Evolutionary conservation across 306 rosid species (phyloP), one percentile per base, ranked within the genome.

Genomic region (Neltuma alba): DNA sequence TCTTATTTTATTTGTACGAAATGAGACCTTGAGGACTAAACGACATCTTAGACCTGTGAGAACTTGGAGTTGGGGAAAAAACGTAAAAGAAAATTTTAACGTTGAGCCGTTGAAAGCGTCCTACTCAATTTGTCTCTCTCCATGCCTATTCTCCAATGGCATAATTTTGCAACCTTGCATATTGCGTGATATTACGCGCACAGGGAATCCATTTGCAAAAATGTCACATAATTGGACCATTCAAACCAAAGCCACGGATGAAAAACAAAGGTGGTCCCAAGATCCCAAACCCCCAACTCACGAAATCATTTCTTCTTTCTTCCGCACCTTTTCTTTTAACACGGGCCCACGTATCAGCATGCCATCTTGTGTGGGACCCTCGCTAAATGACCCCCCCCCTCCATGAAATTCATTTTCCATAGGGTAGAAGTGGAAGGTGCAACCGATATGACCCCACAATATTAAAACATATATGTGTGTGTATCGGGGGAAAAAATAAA

Each of bases 281-380:
- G 0, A 77, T 84, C 94, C 90, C 89, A 79, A 77, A 44, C 74
- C 79, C 85, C 88, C 78, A 88, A 74, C 79, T 60, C 86, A 21
- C 60, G 28, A 54, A 20, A 70, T 72, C 65, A 79, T 80, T 84
- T 78, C 78, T 83, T 70, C 78, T 71, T 72, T 76, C 74, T 84
- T 78, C 85, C 79, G 55, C 82, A 79, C n/a, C n/a, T 64, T 70
- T 72, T 55, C 86, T 76, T 78, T n/a, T 72, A 13, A 57, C 5
- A 7, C 79, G 90, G 87, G 41, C 75, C 87, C 85, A 89, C 85
- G 86, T 83, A 80, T 68, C 68, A 79, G 95, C 90, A 86, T 85
- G 92, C 90, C 75, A 71, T 71, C 54, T 65, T 37, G 79, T 37
- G 80, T 85, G 90, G 95, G 89, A n/a, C 93, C 89, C 34, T 31